phyloP scores from a whole-genome alignment of 2,329 filamentous ascomycete species.

The Botrytis pseudocinerea region DNA sequence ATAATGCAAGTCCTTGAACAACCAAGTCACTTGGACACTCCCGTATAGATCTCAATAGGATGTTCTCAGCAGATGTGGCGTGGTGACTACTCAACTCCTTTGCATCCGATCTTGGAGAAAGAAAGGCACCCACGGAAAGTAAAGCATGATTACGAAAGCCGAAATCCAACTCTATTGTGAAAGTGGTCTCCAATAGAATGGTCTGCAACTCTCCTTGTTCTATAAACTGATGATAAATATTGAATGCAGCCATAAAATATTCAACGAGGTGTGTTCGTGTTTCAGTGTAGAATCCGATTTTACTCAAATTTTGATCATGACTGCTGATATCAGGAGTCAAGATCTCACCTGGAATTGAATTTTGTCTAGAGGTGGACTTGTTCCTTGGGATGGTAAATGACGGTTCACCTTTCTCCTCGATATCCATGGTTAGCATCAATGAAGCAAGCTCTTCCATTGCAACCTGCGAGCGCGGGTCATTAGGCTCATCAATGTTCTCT shows the following conservation, averaged over 20 bases:
- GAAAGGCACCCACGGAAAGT: conserved; percentile 9
- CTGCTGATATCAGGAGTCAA: neutral
- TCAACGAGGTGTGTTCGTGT: neutral
- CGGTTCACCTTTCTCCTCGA: conserved; percentile 8
- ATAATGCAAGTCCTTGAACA: conserved; percentile 12
- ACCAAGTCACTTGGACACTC: neutral
- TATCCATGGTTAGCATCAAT: conserved; percentile 8
- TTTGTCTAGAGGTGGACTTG: neutral
- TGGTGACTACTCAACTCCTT: conserved; percentile 3
- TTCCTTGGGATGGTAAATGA: conserved; percentile 12
- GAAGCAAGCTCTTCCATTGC: conserved; percentile 14
- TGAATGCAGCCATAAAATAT: conserved; percentile 1
- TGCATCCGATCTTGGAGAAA: neutral
- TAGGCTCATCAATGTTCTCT: neutral
- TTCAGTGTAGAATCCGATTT: neutral
- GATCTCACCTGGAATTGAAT: neutral
- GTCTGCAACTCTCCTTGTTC: neutral
- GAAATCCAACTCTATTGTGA: conserved; percentile 2
- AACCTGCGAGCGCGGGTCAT: neutral
- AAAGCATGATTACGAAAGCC: neutral
- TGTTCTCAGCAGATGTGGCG: neutral
- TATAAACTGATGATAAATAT: conserved; percentile 16
- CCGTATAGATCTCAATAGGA: neutral
- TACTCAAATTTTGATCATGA: neutral
- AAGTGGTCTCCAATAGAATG: neutral